Base-by-base conservation (phyloP, 2,329 filamentous ascomycete species). In the Keithomyces neogunnii region DNA sequence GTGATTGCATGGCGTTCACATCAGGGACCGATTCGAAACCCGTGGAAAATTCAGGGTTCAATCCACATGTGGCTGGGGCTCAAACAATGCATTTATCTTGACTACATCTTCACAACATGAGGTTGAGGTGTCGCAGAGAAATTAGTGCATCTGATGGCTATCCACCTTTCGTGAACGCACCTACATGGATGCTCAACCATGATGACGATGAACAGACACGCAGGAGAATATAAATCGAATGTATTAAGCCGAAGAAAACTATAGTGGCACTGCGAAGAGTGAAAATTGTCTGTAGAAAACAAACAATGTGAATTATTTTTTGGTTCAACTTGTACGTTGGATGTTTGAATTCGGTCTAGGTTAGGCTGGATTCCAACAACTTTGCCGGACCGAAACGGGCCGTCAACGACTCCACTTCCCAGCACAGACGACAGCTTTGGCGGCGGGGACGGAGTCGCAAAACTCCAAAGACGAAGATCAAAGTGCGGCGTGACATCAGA, bases 361-460 rank as follows among this genome's bases (percentile, higher is more conserved):
- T 39, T 48, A 48, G 35, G 33, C 19, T 4, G 19, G n/a, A 29
- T 30, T 4, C 29, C 40, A 8, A 44, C 4, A 9, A 1, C n/a
- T 29, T 35, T 40, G 39, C 28, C 50, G 46, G 46, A 30, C 42
- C 42, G 40, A 39, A 39, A 33, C 46, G 50, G 46, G 40, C 50
- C 50, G 45, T 35, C 32, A 39, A 11, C 11, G 13, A 45, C 42
- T 33, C 48, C 45, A 51, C 44, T 33, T 26, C 43, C 11, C 36
- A 45, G 26, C 13, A 31, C n/a, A 3, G n/a, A n/a, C 30, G 40
- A 44, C 9, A 10, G 26, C 30, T n/a, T 11, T 39, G 38, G 13
- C n/a, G 44, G 50, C 31, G 49, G 35, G 26, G 35, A 38, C 19
- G 42, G 28, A 26, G 19, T 29, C 46, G 7, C 26, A 48, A 48